Evolutionary conservation across 345 rosid species (phyloP), one percentile per base, ranked within the genome.

Genomic region (Brassica juncea): DNA sequence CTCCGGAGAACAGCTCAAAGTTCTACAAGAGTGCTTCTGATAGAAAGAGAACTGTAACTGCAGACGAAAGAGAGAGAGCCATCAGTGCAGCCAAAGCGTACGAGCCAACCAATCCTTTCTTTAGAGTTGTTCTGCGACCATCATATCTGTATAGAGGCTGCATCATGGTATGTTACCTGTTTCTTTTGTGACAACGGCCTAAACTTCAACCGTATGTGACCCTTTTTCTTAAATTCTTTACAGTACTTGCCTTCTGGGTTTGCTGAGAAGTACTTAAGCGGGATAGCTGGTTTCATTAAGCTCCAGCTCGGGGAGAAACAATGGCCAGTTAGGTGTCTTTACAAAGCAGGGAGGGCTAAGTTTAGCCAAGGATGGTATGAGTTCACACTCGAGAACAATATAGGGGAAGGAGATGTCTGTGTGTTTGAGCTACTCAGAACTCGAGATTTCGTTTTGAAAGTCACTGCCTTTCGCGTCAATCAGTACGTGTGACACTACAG

Each of bases 331-430:
- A 89, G 97, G 39, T 92, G 97, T 62, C 92, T 87, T 64, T 90
- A 90, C 70, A 89, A 80, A 85, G 97, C 91, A 61, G 97, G 97
- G 66, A 85, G 89, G 79, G 97, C 97, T 21, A 92, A 90, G 83
- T 82, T 92, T 49, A 90, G 94, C 81, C 93, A 87, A 80, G 97
- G 97, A 67, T 92, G 97, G 97, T 92, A 89, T 35, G 94, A 92
- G 83, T 92, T 92, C 83, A 84, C 94, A 2, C 70, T 89, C 82
- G 93, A 92, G 86, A 92, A 92, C 68, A 86, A 84, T 21, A 72
- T 92, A 81, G 97, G 97, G 21, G 97, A 92, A 86, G 97, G 97
- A 54, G 97, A 92, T 79, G 94, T 90, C 28, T 92, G 97, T 39
- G 80, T 92, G 74, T 89, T 92, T 37, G 97, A 92, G 87, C 86